Evolutionary conservation across 2,329 filamentous ascomycete genomes (phyloP).

Genomic region (Aspergillus felis): DNA sequence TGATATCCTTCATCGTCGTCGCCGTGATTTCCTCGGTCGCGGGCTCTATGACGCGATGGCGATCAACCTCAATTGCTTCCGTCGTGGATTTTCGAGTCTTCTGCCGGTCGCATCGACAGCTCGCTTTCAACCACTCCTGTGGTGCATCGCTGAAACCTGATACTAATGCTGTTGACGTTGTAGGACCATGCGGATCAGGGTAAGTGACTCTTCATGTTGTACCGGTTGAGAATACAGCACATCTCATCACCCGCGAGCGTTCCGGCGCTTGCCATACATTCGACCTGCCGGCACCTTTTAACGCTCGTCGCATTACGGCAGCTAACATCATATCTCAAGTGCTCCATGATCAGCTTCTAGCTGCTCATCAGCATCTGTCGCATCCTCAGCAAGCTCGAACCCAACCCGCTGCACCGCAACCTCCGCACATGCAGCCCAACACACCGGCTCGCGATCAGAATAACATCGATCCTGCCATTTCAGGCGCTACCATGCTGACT

Average conservation of each 20-base stretch:
- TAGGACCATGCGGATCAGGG: constrained; percentile 45
- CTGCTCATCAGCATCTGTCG: constrained; percentile 42
- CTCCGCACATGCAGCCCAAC: constrained; percentile 36
- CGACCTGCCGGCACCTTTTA: background rate
- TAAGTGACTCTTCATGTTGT: constrained; percentile 29
- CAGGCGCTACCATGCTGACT: constrained; percentile 49
- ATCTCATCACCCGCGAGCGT: background rate
- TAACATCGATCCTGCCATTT: constrained; percentile 58
- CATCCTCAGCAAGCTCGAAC: constrained; percentile 40
- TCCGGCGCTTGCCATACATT: background rate
- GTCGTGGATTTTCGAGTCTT: background rate
- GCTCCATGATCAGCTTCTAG: constrained; percentile 61
- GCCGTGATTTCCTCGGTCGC: background rate
- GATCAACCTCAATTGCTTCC: background rate
- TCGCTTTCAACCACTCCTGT: background rate
- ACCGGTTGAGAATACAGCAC: background rate
- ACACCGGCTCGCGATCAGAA: constrained; percentile 46
- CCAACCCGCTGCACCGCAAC: constrained; percentile 42
- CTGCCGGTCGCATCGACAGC: constrained; percentile 9
- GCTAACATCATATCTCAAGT: constrained; percentile 38
- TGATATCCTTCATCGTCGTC: background rate
- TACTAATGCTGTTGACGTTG: constrained; percentile 7
- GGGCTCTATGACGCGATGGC: background rate
- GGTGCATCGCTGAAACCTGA: background rate
- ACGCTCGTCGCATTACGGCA: background rate